Evolutionary conservation across 2,329 filamentous ascomycete species (phyloP).

Genomic region (Onygenales sp.): DNA sequence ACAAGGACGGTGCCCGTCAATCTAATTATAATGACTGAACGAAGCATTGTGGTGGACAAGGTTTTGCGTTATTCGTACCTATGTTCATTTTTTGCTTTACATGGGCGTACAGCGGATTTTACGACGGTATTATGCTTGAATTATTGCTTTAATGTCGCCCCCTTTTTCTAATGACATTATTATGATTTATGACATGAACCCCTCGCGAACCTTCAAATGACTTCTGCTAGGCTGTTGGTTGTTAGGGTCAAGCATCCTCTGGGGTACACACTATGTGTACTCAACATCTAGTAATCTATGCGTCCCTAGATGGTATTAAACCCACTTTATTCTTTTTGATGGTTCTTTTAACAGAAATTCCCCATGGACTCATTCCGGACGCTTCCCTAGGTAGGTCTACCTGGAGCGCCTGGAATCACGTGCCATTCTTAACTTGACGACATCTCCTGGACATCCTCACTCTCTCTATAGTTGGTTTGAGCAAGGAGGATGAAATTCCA

Average conservation of each 20-base stretch:
- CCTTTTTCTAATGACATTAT: background rate
- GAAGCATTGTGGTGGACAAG: background rate
- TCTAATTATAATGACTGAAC: constrained; percentile 49
- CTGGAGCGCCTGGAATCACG: background rate
- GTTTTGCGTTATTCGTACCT: background rate
- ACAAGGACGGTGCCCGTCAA: constrained; percentile 47
- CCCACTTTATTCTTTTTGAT: background rate
- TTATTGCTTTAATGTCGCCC: background rate
- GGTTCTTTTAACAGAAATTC: background rate
- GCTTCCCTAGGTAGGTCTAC: background rate
- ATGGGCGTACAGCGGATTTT: background rate
- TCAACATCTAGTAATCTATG: background rate
- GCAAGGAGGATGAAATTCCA: background rate
- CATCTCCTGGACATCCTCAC: background rate
- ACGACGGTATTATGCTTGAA: too few relatives aligned
- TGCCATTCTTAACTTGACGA: background rate
- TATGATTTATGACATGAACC: background rate
- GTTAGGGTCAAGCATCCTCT: background rate
- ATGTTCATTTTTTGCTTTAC: background rate
- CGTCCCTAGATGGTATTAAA: background rate
- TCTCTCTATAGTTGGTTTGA: background rate
- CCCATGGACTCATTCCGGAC: background rate
- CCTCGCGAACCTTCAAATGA: background rate
- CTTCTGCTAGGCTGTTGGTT: background rate
- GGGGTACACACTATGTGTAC: background rate